Evolutionary conservation across 176 grass and related monocot genomes (phyloP), one percentile per base, ranked within the genome.

Genomic region (Pharus latifolius): DNA sequence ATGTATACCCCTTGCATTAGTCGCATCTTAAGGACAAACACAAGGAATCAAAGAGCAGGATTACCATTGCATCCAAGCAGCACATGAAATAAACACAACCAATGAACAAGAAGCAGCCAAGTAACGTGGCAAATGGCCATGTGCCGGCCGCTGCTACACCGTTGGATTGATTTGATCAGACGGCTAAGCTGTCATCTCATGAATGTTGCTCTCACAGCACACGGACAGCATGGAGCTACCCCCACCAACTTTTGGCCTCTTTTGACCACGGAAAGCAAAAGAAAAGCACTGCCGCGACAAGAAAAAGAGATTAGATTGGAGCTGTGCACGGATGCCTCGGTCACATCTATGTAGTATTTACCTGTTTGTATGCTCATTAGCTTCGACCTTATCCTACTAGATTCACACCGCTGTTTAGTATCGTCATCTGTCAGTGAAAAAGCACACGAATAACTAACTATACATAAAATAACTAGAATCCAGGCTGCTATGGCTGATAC

Each of bases 121-220:
- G 76, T 42, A 54, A 60, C 1, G 76, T 63, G 31, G 31, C 76
- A 22, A 23, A 12, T 60, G 76, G 65, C 76, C 76, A 70, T 69
- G 76, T 45, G 73, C 16, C 57, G 6, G 42, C 66, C 26, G 16
- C 42, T 17, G 40, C 61, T n/a, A n/a, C 38, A 44, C 61, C 38
- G 28, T 26, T 27, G 60, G 60, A n/a, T n/a, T n/a, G n/a, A n/a
- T n/a, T n/a, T n/a, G n/a, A 28, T 28, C 40, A n/a, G 25, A 43
- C n/a, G n/a, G 47, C 46, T 48, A 19, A 54, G 73, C 48, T 44
- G 73, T 55, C 60, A 1, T 50, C 10, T 8, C 59, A 8, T 75
- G 3, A 43, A 26, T 16, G 63, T 57, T 38, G 26, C 46, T 6
- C 30, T 17, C 56, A 14, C 41, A n/a, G 30, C 67, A 0, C 15